Base-by-base conservation (phyloP, 352 stramenopile species). In the Thalassiosira livingstoniorum region DNA sequence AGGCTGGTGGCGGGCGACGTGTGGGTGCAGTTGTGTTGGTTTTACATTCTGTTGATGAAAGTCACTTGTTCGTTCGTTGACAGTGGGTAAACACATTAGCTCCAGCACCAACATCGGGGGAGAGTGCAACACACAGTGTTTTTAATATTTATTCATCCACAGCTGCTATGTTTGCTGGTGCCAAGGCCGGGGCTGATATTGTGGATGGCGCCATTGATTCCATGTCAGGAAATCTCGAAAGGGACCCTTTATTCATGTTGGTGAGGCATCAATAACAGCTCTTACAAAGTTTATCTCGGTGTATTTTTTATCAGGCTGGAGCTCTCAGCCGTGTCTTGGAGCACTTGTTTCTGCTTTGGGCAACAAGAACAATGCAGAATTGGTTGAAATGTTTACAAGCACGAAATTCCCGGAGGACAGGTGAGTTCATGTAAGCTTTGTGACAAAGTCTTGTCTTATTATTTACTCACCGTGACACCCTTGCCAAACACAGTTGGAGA, bases 401-500 rank as follows among this genome's bases (percentile, higher is more conserved):
- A 99, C 92, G 96, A 99, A 87, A 99, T 99, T 92, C 97, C 97
- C 43, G 97, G 96, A 62, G 68, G 92, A 45, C 96, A 98, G 75
- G 89, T 98, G 15, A 96, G 97, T 39, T 92, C 99, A 23, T 65
- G 62, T 27, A 75, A 70, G 39, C 62, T 65, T 13, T 87, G 76
- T 69, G 62, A 42, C 4, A 90, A 94, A 4, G 98, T 99, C 80
- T 81, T 98, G 64, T 89, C 98, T 29, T 96, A 96, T 32, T 96
- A 99, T 79, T 98, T 99, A 82, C 97, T 98, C 75, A 99, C 98
- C 94, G 94, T 99, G 34, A 99, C 97, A 27, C 97, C 97, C 61
- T 98, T 95, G 63, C 98, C 94, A 45, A 99, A 99, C 92, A 96
- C 98, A 23, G 96, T 98, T 31, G 97, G 97, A 42, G 97, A 99